Evolutionary conservation across 1,284 basidiomycete species (phyloP).

Genomic region (Moesziomyces parantarcticus): DNA sequence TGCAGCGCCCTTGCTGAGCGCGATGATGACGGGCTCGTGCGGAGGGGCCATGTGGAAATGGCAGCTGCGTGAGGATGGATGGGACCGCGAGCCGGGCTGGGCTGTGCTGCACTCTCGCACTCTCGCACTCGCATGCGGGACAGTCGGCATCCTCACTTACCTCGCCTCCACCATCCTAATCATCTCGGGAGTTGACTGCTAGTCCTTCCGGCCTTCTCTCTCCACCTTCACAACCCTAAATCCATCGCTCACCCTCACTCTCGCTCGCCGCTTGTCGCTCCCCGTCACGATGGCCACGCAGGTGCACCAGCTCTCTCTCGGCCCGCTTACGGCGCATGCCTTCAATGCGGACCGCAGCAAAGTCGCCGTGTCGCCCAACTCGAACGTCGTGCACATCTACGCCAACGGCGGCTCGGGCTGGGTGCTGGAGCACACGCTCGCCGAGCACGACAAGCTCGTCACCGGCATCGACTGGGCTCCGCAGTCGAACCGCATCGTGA

Average conservation of each 20-base stretch:
- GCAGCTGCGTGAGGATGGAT: too few relatives aligned
- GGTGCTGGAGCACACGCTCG: conserved; percentile 81
- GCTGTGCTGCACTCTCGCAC: too few relatives aligned
- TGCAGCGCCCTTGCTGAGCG: too few relatives aligned
- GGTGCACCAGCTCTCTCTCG: conserved; percentile 76
- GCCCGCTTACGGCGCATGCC: conserved; percentile 87
- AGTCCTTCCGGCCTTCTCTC: conserved; percentile 41
- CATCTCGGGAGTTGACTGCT: conserved; percentile 55
- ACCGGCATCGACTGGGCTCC: conserved; percentile 99
- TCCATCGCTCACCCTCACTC: background rate
- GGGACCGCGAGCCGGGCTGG: too few relatives aligned
- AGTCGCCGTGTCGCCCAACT: conserved; percentile 90
- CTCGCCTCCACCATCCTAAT: background rate
- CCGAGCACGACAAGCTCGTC: conserved; percentile 97
- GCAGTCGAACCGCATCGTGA: conserved; percentile 94
- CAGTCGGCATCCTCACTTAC: background rate
- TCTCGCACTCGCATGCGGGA: too few relatives aligned
- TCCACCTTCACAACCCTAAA: background rate
- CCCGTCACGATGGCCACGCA: conserved; percentile 53
- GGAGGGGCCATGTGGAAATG: too few relatives aligned
- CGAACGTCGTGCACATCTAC: conserved; percentile 88
- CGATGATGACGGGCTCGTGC: too few relatives aligned
- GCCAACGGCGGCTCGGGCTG: conserved; percentile 70
- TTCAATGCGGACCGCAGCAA: conserved; percentile 91
- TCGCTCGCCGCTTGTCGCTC: background rate